A percentile compares a stretch with the other conserved stretches of the same genome.
These are phyloP conservation scores for Botrytis hyacinthi DNA, from an alignment of 2,329 filamentous ascomycete species.

Conservation along the genomic window DNA sequence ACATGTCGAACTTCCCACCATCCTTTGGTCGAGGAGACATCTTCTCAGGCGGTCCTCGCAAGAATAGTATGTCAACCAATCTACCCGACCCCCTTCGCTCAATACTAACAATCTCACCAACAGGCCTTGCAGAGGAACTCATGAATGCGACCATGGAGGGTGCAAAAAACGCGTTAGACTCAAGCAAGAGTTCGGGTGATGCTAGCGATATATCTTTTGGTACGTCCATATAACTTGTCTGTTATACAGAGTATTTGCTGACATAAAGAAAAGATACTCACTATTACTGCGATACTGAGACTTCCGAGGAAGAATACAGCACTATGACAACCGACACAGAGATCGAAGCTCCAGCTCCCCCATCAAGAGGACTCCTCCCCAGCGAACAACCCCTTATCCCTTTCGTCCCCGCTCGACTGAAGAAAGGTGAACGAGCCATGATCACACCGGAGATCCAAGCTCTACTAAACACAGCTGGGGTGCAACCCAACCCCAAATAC, in stretches of 20 bases:
- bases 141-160: neutral
- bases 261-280: neutral
- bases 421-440: neutral
- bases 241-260: neutral
- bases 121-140: neutral
- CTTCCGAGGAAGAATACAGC: neutral
- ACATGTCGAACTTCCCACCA: neutral
- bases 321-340: neutral
- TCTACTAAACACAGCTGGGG: neutral
- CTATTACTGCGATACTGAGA: neutral
- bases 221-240: neutral
- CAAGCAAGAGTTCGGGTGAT: neutral
- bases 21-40: neutral
- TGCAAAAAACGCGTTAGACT: neutral
- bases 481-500: slow-evolving; percentile 13
- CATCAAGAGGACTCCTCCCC: neutral
- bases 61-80: neutral
- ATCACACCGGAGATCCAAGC: slow-evolving; percentile 10
- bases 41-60: neutral
- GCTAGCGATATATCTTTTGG: neutral
- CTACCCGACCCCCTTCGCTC: neutral
- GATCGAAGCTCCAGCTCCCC: neutral
- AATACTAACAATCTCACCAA: neutral
- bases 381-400: slow-evolving; percentile 4
- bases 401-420: neutral